phyloP scores from a whole-genome alignment of 495 filamentous ascomycete genomes.

The Glarea lozoyensis region DNA sequence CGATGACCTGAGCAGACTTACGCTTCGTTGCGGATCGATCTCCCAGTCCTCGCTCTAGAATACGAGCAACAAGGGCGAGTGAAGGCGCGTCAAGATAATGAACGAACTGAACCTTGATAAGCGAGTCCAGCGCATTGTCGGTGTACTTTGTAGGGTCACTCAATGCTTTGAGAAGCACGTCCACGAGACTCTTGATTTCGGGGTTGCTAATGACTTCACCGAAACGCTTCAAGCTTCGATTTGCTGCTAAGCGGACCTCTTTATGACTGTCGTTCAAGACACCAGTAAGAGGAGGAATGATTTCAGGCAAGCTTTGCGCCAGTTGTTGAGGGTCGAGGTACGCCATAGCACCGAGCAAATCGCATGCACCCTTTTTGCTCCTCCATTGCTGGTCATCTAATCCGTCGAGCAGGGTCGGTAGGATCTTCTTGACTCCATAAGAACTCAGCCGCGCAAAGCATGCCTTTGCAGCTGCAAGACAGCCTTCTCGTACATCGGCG shows the following conservation, averaged over 20 bases:
- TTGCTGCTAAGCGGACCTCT: constrained; percentile 84
- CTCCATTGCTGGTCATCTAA: constrained; percentile 94
- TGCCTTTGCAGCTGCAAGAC: constrained; percentile 85
- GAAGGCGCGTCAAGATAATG: constrained; percentile 96
- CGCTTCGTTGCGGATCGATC: constrained; percentile 91
- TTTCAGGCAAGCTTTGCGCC: constrained; percentile 83
- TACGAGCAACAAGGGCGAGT: constrained; percentile 85
- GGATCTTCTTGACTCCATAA: constrained; percentile 87
- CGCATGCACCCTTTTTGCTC: constrained; percentile 96
- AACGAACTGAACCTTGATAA: constrained; percentile 93
- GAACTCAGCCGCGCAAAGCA: constrained; percentile 91
- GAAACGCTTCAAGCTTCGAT: constrained; percentile 92
- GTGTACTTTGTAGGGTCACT: constrained; percentile 98
- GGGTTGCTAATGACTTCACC: constrained; percentile 98
- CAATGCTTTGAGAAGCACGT: constrained; percentile 86
- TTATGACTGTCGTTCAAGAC: constrained; percentile 98
- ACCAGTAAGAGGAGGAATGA: constrained; percentile 88
- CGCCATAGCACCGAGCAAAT: constrained; percentile 93
- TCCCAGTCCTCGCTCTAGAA: constrained; percentile 82
- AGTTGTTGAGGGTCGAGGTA: constrained; percentile 94
- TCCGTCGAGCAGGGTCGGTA: constrained; percentile 86
- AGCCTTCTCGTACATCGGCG: constrained; percentile 83
- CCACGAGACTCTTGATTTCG: constrained; percentile 84
- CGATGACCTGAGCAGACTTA: constrained; percentile 94
- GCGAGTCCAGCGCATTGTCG: constrained; percentile 82